phyloP scores from a whole-genome alignment of 2,329 filamentous ascomycete genomes.

The Cercospora sesami region DNA sequence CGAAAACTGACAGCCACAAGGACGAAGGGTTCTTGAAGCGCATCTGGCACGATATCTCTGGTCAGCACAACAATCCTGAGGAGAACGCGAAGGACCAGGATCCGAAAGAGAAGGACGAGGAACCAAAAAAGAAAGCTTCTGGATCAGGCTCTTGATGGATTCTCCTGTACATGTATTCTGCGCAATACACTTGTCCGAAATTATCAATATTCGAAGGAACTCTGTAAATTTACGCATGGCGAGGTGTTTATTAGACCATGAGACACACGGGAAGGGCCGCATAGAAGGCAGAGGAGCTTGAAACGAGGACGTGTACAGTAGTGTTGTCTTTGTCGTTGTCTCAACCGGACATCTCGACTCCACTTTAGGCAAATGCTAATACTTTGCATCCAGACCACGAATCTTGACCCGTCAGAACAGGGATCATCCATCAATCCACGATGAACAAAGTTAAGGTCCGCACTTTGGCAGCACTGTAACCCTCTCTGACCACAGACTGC shows the following conservation, averaged over 20 bases:
- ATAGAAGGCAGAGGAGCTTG: background rate
- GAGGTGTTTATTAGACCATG: conserved; percentile 4
- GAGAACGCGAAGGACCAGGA: conserved; percentile 20
- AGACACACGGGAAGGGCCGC: background rate
- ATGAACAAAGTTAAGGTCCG: background rate
- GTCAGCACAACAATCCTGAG: conserved; percentile 54
- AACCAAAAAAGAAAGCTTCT: conserved; percentile 41
- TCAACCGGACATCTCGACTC: conserved; percentile 24
- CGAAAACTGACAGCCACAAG: conserved; percentile 58
- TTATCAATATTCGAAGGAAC: background rate
- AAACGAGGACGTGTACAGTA: conserved; percentile 15
- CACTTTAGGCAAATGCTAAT: background rate
- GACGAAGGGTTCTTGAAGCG: conserved; percentile 90
- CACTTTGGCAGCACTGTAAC: background rate
- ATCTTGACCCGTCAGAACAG: background rate
- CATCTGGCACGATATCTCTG: conserved; percentile 90
- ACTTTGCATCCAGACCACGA: background rate
- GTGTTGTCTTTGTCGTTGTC: conserved; percentile 17
- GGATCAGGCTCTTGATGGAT: conserved; percentile 35
- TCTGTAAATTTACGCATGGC: conserved; percentile 17
- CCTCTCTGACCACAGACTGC: background rate
- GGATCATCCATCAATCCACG: background rate
- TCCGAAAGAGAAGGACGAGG: conserved; percentile 29
- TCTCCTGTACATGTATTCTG: background rate
- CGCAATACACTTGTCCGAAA: conserved; percentile 7